A percentile compares a stretch with the other conserved stretches of the same genome.
phyloP scores from a whole-genome alignment of 164 flowering plant species.

The Platanus orientalis region DNA sequence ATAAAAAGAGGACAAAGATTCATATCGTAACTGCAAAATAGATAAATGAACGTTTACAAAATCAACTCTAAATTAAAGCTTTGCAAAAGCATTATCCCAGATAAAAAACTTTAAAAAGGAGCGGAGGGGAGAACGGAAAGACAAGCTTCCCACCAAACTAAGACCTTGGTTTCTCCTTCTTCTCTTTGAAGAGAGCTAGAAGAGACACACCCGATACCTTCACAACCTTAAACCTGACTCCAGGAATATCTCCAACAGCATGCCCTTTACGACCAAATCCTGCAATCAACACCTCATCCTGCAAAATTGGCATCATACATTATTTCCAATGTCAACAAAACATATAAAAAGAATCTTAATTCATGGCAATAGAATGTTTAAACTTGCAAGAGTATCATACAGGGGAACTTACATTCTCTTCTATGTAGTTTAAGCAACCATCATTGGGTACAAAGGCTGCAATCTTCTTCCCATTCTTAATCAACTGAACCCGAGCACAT shows the following conservation, averaged over 20 bases:
- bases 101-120: too few species aligned
- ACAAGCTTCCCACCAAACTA: constrained; percentile 29
- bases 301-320: constrained; percentile 1
- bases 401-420: constrained; percentile 59
- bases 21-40: neutral
- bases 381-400: neutral
- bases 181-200: constrained; percentile 78
- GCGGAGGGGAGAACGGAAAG: too few species aligned
- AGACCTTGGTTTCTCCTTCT: constrained; percentile 87
- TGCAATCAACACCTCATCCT: constrained; percentile 89
- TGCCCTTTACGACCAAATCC: constrained; percentile 88
- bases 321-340: too few species aligned
- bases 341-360: neutral
- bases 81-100: too few species aligned
- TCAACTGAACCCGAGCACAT: constrained; percentile 78
- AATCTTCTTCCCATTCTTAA: constrained; percentile 84
- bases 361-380: neutral
- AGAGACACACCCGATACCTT: constrained; percentile 85
- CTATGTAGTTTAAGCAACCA: constrained; percentile 87
- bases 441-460: constrained; percentile 87
- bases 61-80: neutral
- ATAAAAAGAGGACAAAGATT: too few species aligned
- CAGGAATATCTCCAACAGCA: constrained; percentile 90
- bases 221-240: constrained; percentile 82
- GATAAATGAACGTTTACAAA: neutral